These are phyloP conservation scores for Sarcomyxa edulis DNA, from an alignment of 768 basidiomycete genomes.

Conservation along the genomic window DNA sequence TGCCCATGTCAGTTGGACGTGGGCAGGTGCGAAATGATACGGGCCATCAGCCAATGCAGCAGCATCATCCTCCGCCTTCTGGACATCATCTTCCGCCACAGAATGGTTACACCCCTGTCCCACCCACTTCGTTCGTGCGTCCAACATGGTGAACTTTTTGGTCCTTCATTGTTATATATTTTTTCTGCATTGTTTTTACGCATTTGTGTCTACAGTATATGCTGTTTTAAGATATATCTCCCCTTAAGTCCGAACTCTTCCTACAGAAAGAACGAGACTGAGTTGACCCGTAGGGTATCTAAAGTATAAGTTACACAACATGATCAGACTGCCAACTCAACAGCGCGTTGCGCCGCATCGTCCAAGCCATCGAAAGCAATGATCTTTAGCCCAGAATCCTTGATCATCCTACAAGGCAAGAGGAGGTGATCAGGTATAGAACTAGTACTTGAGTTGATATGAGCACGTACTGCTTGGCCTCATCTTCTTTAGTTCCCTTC, in stretches of 20 bases:
- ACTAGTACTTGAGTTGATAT: neutral
- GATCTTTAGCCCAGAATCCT: slow-evolving; percentile 88
- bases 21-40: slow-evolving; percentile 43
- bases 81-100: slow-evolving; percentile 26
- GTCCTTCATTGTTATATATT: slow-evolving; percentile 19
- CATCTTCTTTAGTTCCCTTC: slow-evolving; percentile 94
- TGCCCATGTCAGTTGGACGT: slow-evolving; percentile 41
- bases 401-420: slow-evolving; percentile 70
- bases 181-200: slow-evolving; percentile 18
- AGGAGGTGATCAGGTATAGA: slow-evolving; percentile 11
- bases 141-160: slow-evolving; percentile 41
- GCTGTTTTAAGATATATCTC: slow-evolving; percentile 23
- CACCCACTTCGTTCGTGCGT: slow-evolving; percentile 38
- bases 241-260: slow-evolving; percentile 2
- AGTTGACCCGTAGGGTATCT: no score
- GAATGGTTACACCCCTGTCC: slow-evolving; percentile 33
- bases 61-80: slow-evolving; percentile 22
- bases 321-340: slow-evolving; percentile 46
- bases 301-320: no score
- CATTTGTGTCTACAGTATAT: slow-evolving; percentile 33
- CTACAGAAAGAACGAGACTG: slow-evolving; percentile 9
- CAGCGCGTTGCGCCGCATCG: slow-evolving; percentile 82
- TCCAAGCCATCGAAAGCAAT: slow-evolving; percentile 90
- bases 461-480: slow-evolving; percentile 83
- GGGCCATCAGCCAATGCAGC: slow-evolving; percentile 38